Conservation (phyloP, 2,329 filamentous ascomycete genomes). For the Scortechinia acanthostroma region DNA sequence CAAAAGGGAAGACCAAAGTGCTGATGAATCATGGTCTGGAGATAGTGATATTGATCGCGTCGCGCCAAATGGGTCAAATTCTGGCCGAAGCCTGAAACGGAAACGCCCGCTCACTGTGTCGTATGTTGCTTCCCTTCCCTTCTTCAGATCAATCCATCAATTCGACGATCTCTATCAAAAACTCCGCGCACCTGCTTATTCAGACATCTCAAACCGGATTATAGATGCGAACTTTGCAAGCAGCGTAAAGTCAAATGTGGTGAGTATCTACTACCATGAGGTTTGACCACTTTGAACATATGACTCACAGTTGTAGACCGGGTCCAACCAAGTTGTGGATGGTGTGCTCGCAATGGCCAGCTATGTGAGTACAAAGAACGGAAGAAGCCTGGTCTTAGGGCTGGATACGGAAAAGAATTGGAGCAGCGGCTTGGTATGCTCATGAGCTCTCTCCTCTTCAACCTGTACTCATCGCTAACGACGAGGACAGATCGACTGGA, state of each 20-base stretch:
- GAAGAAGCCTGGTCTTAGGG: conserved; percentile 60
- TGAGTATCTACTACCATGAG: background rate
- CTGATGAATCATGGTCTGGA: background rate
- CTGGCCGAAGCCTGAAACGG: background rate
- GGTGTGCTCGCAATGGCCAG: conserved; percentile 63
- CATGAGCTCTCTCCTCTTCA: conserved; percentile 8
- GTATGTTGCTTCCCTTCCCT: background rate
- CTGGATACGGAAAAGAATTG: conserved; percentile 55
- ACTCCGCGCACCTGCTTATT: background rate
- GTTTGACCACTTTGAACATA: background rate
- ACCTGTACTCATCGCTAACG: background rate
- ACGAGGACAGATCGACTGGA: background rate
- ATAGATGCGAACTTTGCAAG: conserved; percentile 34
- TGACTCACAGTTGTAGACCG: conserved; percentile 23
- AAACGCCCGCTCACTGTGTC: conserved; percentile 1
- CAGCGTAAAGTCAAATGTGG: conserved; percentile 32
- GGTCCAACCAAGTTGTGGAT: conserved; percentile 56
- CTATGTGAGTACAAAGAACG: conserved; percentile 63
- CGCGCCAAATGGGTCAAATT: background rate
- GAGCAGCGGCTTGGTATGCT: conserved; percentile 41
- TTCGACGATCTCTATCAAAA: background rate
- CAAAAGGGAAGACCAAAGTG: background rate
- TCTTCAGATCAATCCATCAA: no score
- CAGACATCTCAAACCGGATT: background rate
- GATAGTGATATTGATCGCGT: background rate